Percentiles rank a stretch among this genome's conserved stretches.
Conservation (phyloP, 1,284 basidiomycete species). For the Trichosporon asahii region DNA sequence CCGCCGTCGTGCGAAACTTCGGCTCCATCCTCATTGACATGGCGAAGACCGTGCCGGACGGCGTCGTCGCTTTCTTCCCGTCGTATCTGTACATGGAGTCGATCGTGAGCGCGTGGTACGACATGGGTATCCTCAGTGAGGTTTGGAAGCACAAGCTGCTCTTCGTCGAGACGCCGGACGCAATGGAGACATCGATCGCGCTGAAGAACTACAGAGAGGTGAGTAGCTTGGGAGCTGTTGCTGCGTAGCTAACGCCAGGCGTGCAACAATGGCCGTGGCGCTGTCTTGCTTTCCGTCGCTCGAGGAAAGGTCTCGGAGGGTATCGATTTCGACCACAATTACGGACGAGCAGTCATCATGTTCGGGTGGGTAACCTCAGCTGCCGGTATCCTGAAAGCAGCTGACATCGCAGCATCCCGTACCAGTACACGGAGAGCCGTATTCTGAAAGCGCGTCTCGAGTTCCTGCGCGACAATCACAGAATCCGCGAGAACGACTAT, state of each 20-base stretch:
- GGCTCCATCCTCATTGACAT: slow-evolving; percentile 98
- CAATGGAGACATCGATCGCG: slow-evolving; percentile 97
- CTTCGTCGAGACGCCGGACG: slow-evolving; percentile 98
- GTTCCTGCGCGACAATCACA: slow-evolving; percentile 96
- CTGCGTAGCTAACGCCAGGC: slow-evolving; percentile 59
- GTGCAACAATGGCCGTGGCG: slow-evolving; percentile 97
- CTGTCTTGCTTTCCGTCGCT: slow-evolving; percentile 93
- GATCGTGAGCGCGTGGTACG: slow-evolving; percentile 99
- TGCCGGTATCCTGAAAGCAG: too few species aligned
- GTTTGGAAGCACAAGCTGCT: slow-evolving; percentile 99
- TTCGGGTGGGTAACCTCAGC: slow-evolving; percentile 67
- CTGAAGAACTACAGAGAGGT: slow-evolving; percentile 95
- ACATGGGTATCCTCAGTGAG: slow-evolving; percentile 99
- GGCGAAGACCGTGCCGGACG: slow-evolving; percentile 95
- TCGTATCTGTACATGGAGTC: slow-evolving; percentile 99
- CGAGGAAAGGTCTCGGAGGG: slow-evolving; percentile 99
- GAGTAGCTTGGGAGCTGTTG: slow-evolving; percentile 32
- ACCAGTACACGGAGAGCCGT: slow-evolving; percentile 97
- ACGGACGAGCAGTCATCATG: slow-evolving; percentile 99
- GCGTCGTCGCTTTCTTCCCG: slow-evolving; percentile 99
- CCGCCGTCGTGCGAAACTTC: slow-evolving; percentile 97
- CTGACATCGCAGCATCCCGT: slow-evolving; percentile 68
- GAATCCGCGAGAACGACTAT: slow-evolving; percentile 97
- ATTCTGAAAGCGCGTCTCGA: slow-evolving; percentile 96
- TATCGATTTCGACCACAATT: slow-evolving; percentile 99